A percentile compares a stretch with the other conserved stretches of the same genome.
These are phyloP conservation scores for Stemphylium lycopersici DNA, from an alignment of 2,329 filamentous ascomycete genomes.

Conservation along the genomic window DNA sequence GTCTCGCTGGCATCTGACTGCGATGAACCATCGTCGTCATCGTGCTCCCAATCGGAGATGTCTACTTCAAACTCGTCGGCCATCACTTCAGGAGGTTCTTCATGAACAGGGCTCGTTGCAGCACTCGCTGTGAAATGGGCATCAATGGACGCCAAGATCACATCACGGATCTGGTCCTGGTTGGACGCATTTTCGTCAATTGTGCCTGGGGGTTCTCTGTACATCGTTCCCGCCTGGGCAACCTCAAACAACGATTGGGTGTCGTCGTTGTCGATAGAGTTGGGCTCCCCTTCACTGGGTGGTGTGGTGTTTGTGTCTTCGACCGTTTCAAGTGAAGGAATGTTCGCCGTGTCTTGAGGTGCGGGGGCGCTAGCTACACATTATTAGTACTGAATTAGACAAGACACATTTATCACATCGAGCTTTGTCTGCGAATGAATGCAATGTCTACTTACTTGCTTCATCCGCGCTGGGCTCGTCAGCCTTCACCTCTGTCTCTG, in stretches of 20 bases:
- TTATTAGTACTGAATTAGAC: slow-evolving; percentile 1
- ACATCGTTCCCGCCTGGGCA: background rate
- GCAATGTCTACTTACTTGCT: background rate
- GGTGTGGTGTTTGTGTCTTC: background rate
- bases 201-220: no score
- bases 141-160: no score
- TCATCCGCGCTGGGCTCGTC: background rate
- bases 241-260: background rate
- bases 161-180: no score
- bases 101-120: background rate
- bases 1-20: slow-evolving; percentile 7
- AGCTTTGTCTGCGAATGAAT: background rate
- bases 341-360: background rate
- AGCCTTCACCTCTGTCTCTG: slow-evolving; percentile 1
- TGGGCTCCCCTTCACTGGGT: background rate
- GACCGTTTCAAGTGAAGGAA: background rate
- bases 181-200: no score
- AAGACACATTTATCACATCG: background rate
- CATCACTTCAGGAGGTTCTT: background rate
- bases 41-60: slow-evolving; percentile 5
- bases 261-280: background rate
- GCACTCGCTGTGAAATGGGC: no score
- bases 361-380: background rate
- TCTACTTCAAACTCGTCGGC: background rate
- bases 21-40: slow-evolving; percentile 1